Evolutionary conservation across 2,329 filamentous ascomycete genomes (phyloP).

Genomic region (Colletotrichum trifolii): DNA sequence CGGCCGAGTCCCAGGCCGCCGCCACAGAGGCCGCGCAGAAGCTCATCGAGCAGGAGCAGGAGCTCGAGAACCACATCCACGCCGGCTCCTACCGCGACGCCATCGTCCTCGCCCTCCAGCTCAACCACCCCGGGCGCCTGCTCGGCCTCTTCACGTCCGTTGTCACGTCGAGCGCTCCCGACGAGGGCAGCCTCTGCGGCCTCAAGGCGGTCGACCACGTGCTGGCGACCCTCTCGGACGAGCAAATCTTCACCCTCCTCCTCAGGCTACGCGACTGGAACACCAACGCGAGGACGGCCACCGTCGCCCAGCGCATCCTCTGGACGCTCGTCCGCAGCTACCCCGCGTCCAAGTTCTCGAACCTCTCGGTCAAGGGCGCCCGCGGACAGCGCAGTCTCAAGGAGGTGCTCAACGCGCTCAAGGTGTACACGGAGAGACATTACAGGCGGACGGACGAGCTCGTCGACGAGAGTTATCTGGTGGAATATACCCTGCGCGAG

Average conservation of each 20-base stretch:
- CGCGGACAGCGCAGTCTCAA: conserved; percentile 75
- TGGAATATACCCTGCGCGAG: conserved; percentile 92
- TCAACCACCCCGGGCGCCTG: conserved; percentile 92
- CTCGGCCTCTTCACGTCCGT: conserved; percentile 87
- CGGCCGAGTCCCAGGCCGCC: conserved; percentile 79
- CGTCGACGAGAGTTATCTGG: conserved; percentile 91
- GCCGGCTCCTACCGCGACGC: conserved; percentile 90
- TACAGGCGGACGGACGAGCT: conserved; percentile 90
- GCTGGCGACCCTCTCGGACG: conserved; percentile 79
- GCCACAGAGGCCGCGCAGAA: conserved; percentile 79
- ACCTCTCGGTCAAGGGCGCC: conserved; percentile 70
- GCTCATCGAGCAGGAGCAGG: conserved; percentile 92
- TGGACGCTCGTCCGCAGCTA: conserved; percentile 84
- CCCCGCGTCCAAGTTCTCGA: conserved; percentile 80
- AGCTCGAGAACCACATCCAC: conserved; percentile 92
- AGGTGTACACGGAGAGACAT: conserved; percentile 91
- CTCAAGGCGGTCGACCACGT: conserved; percentile 83
- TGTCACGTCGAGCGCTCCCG: conserved; percentile 70
- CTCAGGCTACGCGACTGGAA: conserved; percentile 95
- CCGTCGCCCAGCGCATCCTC: conserved; percentile 86
- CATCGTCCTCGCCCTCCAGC: conserved; percentile 88
- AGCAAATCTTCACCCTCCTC: conserved; percentile 87
- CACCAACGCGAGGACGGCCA: conserved; percentile 88
- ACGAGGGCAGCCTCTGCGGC: conserved; percentile 73
- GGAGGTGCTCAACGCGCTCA: conserved; percentile 87